Evolutionary conservation across 1,284 basidiomycete genomes (phyloP).

Genomic region (Ganoderma lingzhi): DNA sequence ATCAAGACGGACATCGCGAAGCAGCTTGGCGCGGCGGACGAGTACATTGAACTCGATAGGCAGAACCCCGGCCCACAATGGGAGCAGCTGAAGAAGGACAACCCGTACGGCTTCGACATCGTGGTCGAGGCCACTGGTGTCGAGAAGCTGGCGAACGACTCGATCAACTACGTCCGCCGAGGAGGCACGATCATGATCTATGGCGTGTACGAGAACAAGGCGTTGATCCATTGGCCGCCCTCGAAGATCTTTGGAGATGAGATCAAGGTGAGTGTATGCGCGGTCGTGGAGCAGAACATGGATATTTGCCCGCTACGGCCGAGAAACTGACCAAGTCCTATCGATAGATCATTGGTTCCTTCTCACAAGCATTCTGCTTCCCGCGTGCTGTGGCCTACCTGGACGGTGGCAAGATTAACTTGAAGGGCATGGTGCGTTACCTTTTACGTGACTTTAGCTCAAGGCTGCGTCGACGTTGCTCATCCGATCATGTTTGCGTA

Average conservation of each 20-base stretch:
- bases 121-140: conserved; percentile 71
- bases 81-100: conserved; percentile 63
- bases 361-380: conserved; percentile 69
- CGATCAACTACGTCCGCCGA: conserved; percentile 67
- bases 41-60: conserved; percentile 66
- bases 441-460: background rate
- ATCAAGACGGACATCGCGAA: conserved; percentile 68
- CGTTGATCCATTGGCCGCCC: conserved; percentile 64
- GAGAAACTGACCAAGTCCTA: background rate
- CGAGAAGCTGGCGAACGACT: conserved; percentile 62
- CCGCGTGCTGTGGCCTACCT: conserved; percentile 68
- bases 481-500: conserved; percentile 24
- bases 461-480: background rate
- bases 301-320: background rate
- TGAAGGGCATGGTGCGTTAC: conserved; percentile 61
- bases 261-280: conserved; percentile 50
- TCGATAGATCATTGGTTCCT: conserved; percentile 62
- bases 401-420: conserved; percentile 65
- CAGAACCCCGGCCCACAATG: conserved; percentile 59
- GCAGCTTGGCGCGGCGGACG: conserved; percentile 59
- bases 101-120: conserved; percentile 70
- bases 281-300: background rate
- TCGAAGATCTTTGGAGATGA: conserved; percentile 70
- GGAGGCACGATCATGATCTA: conserved; percentile 62
- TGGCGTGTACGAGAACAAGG: conserved; percentile 65